Base-by-base conservation (phyloP, 345 rosid species). In the Citrus sinensis region DNA sequence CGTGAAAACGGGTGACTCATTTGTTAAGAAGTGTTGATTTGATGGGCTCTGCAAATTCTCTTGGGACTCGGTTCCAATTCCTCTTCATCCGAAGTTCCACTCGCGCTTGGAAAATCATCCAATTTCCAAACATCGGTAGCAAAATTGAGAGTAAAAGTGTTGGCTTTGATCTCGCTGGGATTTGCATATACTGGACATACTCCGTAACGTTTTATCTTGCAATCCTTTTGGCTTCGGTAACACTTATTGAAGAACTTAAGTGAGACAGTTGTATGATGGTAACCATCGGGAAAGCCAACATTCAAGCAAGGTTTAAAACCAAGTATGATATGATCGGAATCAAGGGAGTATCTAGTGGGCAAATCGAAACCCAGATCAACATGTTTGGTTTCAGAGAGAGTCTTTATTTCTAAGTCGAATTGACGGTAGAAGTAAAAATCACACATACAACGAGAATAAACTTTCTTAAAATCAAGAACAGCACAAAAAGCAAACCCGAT, bases 371-470 rank as follows among this genome's bases (percentile, higher is more conserved):
- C 51, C 14, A 46, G 1, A 35, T 0, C 19, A 11, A 49, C 14
- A 14, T 4, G 1, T 51, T 51, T 51, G 6, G 6, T 51, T 51
- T 51, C 6, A 51, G 17, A 4, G 55, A 4, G 55, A 51, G 6
- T 42, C 3, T 2, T 9, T 10, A 42, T 42, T 42, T 42, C 14
- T 2, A 42, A 2, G 49, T 1, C 4, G 20, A 4, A 0, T 49
- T 1, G 0, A 14, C 16, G 1, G 1, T 0, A 0, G 54, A 13
- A 1, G 0, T 13, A 0, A 51, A 49, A 14, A 0, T 13, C 0
- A 13, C 42, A 2, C 5, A 32, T 0, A 6, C 9, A 1, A 1
- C 4, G 1, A 14, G 34, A 29, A 72, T 19, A 0, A 14, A 30
- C 1, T 59, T 40, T 2, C 5, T 37, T 10, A 16, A 11, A 59